Evolutionary conservation across 1,139 yeast genomes (phyloP), one percentile per base, ranked within the genome.

Genomic region (Geotrichum restrictum): DNA sequence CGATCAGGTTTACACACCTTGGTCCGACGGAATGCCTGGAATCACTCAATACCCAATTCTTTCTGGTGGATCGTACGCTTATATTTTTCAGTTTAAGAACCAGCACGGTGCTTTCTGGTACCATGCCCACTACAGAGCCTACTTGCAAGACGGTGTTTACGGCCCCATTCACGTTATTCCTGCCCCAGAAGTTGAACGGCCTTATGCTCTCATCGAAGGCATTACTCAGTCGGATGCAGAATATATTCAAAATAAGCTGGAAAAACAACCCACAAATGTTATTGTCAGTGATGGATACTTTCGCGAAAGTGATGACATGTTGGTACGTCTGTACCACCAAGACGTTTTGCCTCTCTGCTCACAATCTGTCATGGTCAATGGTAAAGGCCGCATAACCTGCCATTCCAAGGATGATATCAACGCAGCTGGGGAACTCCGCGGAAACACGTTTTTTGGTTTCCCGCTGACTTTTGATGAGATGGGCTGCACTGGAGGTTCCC

Each of bases 11-110:
- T 68, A 68, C 7, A 69, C 74, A 0, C 71, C 72, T 1, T 71
- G 70, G 69, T 60, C 70, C 1, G 75, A 71, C 52, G 74, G 75
- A 13, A 71, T 67, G 11, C 67, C 74, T 13, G 74, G 74, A 3
- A 55, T 69, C 3, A 65, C 74, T 0, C 74, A 70, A 51, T 60
- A 60, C 38, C 72, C 73, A 2, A 69, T 70, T 29, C 49, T 60
- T 2, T 60, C 65, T 44, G 74, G 74, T 4, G 68, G 64, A 3
- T 52, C 62, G 2, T 70, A 60, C 53, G 58, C 61, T 1, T 65
- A 71, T 50, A 53, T 56, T 6, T 69, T 70, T 52, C 67, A 67
- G 47, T 59, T 65, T 21, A 65, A 64, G 33, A 41, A 46, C 36
- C 74, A 71, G 49, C 63, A 63, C 45, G 75, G 75, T 1, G 64